A percentile compares a stretch with the other conserved stretches of the same genome.
Evolutionary conservation across 768 basidiomycete genomes (phyloP).

Genomic region (Megacollybia marginata): DNA sequence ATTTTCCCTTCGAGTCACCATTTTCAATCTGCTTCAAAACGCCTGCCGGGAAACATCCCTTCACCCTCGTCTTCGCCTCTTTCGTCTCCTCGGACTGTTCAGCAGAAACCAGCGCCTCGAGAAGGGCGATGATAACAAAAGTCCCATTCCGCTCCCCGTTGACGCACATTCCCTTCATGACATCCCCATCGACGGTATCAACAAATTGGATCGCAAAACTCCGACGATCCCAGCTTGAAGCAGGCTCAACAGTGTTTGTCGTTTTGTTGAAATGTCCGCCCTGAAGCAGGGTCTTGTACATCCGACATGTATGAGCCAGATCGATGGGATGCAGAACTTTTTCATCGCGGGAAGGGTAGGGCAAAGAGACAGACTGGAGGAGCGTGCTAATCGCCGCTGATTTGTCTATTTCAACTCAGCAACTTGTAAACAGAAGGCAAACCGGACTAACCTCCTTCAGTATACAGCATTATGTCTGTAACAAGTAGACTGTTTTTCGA

Average conservation of each 20-base stretch:
- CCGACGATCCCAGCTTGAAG: conserved; percentile 46
- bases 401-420: conserved; percentile 49
- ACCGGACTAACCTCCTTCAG: conserved; percentile 65
- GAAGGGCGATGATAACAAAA: conserved; percentile 70
- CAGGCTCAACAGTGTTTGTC: conserved; percentile 44
- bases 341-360: conserved; percentile 49
- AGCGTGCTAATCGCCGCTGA: conserved; percentile 52
- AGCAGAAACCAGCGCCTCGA: conserved; percentile 44
- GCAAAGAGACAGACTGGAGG: conserved; percentile 42
- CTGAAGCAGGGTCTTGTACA: conserved; percentile 87
- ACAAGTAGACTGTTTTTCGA: conserved; percentile 76
- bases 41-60: conserved; percentile 49
- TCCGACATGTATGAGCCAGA: conserved; percentile 70
- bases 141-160: conserved; percentile 53
- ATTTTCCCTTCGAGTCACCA: conserved; percentile 62
- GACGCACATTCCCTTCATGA: conserved; percentile 46
- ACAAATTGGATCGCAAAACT: conserved; percentile 58
- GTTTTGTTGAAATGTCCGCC: conserved; percentile 81
- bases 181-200: conserved; percentile 42
- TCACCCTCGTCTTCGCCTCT: conserved; percentile 37
- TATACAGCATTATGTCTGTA: conserved; percentile 76
- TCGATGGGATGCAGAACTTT: conserved; percentile 62
- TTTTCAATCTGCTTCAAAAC: conserved; percentile 40
- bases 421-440: neutral
- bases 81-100: conserved; percentile 20